Conservation (phyloP, 176 grass and related monocot species). For the Cenchrus americanus region DNA sequence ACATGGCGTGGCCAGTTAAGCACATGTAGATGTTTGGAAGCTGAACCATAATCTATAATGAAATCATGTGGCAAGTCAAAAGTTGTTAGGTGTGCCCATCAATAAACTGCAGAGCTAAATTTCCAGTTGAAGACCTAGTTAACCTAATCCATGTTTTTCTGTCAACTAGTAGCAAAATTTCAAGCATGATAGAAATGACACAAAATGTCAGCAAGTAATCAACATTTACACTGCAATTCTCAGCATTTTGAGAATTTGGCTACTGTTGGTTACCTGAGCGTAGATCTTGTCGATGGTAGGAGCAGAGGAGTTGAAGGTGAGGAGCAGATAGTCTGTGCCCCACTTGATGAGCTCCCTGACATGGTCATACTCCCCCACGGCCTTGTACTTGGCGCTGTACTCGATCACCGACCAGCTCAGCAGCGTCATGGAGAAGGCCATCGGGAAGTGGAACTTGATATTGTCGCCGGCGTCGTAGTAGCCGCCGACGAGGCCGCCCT, state of each 20-base stretch:
- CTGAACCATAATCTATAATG: constrained; percentile 14
- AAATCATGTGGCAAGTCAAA: constrained; percentile 36
- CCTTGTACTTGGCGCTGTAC: constrained; percentile 88
- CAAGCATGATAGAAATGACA: neutral
- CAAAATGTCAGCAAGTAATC: neutral
- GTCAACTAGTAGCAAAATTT: neutral
- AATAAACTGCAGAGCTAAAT: neutral
- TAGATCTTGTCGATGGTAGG: constrained; percentile 74
- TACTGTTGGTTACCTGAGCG: constrained; percentile 61
- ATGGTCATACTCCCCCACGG: constrained; percentile 84
- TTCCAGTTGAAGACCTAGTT: neutral
- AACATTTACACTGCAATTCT: neutral
- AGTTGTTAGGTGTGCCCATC: constrained; percentile 29
- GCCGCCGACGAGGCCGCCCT: constrained; percentile 83
- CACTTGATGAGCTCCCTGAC: constrained; percentile 95
- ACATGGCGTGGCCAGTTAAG: constrained; percentile 23
- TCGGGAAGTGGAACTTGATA: constrained; percentile 97
- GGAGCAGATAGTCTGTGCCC: constrained; percentile 92
- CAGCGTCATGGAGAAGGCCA: constrained; percentile 97
- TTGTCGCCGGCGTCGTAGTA: constrained; percentile 98
- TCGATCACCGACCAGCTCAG: constrained; percentile 96
- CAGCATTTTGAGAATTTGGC: neutral
- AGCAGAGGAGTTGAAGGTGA: constrained; percentile 88
- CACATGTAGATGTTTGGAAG: constrained; percentile 32
- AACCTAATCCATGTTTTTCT: neutral